Percentiles rank a stretch among this genome's conserved stretches.
Evolutionary conservation across 2,329 filamentous ascomycete genomes (phyloP).

Genomic region (Basipetospora chlamydospora): DNA sequence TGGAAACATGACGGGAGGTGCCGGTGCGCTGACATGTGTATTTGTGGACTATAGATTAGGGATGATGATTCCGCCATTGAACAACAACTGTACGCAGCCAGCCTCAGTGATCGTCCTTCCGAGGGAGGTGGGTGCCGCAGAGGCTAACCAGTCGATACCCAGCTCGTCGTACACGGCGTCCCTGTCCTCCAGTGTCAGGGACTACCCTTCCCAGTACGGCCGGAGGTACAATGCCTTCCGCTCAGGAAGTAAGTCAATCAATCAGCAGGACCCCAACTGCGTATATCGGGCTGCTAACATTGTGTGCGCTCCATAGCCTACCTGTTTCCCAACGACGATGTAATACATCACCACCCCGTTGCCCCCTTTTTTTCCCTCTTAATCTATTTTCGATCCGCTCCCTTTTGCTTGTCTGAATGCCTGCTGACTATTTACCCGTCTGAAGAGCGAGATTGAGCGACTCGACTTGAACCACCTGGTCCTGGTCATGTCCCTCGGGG

Average conservation of each 20-base stretch:
- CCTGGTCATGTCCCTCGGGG: conserved; percentile 14
- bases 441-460: conserved; percentile 14
- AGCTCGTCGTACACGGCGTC: conserved; percentile 13
- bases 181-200: conserved; percentile 13
- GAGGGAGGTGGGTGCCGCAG: too few relatives aligned
- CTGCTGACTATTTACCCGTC: neutral
- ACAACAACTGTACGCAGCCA: too few relatives aligned
- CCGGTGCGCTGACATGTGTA: too few relatives aligned
- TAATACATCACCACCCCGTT: too few relatives aligned
- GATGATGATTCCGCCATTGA: too few relatives aligned
- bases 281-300: too few relatives aligned
- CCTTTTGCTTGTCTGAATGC: neutral
- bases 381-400: too few relatives aligned
- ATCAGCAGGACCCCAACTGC: too few relatives aligned
- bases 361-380: too few relatives aligned
- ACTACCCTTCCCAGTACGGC: conserved; percentile 17
- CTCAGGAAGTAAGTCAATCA: conserved; percentile 12
- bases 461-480: conserved; percentile 21
- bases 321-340: conserved; percentile 4
- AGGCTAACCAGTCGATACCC: conserved; percentile 1
- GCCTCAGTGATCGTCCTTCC: too few relatives aligned
- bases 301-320: conserved; percentile 10
- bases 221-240: conserved; percentile 19
- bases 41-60: too few relatives aligned
- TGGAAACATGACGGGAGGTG: too few relatives aligned